These are phyloP conservation scores for Psilocybe azurescens DNA, from an alignment of 768 basidiomycete genomes.

Conservation along the genomic window DNA sequence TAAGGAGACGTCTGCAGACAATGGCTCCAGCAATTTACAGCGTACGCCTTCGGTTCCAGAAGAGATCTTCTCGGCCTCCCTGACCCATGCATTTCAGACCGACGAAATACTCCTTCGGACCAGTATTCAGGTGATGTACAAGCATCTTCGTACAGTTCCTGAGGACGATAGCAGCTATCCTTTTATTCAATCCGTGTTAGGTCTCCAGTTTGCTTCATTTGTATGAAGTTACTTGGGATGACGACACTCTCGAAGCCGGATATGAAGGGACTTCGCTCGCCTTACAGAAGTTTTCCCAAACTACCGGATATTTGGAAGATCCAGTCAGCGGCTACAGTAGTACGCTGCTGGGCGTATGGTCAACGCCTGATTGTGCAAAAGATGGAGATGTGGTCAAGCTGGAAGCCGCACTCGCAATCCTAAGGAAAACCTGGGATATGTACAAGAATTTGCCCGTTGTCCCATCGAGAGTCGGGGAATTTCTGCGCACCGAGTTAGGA, in stretches of 20 bases:
- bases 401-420: background rate
- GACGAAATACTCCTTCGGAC: background rate
- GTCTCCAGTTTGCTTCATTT: background rate
- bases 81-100: background rate
- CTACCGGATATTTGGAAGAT: background rate
- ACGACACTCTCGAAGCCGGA: background rate
- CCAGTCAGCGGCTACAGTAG: background rate
- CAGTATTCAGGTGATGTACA: background rate
- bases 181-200: background rate
- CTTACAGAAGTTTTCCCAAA: background rate
- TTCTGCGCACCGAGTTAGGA: conserved; percentile 3
- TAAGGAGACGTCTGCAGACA: too few relatives aligned
- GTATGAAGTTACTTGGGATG: conserved; percentile 5
- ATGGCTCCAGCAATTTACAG: too few relatives aligned
- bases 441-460: background rate
- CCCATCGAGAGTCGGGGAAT: background rate
- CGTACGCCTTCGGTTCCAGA: too few relatives aligned
- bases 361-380: conserved; percentile 2
- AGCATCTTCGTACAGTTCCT: background rate
- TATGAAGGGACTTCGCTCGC: background rate
- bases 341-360: conserved; percentile 5
- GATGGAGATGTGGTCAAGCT: conserved; percentile 5
- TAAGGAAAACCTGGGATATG: background rate
- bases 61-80: too few relatives aligned
- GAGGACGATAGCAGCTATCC: background rate